Evolutionary conservation across 1,139 yeast genomes (phyloP), one percentile per base, ranked within the genome.

Genomic region (Geotrichum citri-aurantii): DNA sequence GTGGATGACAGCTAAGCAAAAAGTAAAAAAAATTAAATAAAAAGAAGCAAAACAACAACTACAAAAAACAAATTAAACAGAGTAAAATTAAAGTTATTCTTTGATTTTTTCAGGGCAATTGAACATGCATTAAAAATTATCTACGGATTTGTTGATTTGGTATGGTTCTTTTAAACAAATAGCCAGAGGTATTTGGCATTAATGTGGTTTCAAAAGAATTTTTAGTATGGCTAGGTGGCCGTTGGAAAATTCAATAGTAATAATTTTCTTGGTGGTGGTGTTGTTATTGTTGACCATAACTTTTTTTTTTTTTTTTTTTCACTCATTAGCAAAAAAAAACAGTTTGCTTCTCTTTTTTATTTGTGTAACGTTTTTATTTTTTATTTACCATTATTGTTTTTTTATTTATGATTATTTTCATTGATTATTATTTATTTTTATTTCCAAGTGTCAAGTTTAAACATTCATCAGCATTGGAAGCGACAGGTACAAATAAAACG

Each of bases 1-100:
- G 44, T 31, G 29, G 49, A 48, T 21, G 50, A 49, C 58, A 48
- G 46, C 29, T 52, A 52, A 52, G 53, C 47, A 37, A 42, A 17
- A 46, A 33, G 19, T 14, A 14, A 17, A 37, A 37, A 3, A 11
- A 31, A 31, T 12, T 12, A 14, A 31, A 31, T 31, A 31, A 31
- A 12, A 27, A 27, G 31, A 27, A 27, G 5, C 11, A 31, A 3
- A 31, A 31, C 37, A 6, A 6, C 37, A 31, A 31, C 37, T 5
- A 8, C 19, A 12, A 37, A n/a, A 31, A 11, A 11, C 12, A 37
- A n/a, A 31, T 31, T 7, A 37, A 37, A 5, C 17, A 17, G 19
- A n/a, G 14, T 31, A 12, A 5, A 31, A 31, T 12, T 31, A 6
- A 10, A 31, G 37, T 29, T 6, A 10, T 31, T 31, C 6, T 7